Evolutionary conservation across 1,284 basidiomycete genomes (phyloP).

Genomic region (Cerrena zonata): DNA sequence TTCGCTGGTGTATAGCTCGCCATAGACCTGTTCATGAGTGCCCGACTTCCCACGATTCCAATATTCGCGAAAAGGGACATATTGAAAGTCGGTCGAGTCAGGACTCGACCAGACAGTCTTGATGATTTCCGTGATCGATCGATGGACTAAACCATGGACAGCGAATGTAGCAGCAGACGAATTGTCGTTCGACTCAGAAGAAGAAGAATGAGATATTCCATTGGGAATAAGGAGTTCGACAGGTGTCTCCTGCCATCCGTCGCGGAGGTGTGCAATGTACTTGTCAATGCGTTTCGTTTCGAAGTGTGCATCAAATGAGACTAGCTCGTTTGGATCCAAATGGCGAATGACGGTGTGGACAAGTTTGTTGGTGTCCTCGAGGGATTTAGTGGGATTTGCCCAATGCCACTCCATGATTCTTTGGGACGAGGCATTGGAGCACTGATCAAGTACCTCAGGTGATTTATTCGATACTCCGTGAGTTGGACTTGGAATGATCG

Average conservation of each 20-base stretch:
- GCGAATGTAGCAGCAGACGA: not conserved
- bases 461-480: not conserved
- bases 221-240: constrained; percentile 2
- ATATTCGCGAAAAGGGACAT: constrained; percentile 1
- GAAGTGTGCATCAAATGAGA: not conserved
- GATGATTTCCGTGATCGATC: constrained; percentile 1
- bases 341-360: constrained; percentile 23
- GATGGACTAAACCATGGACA: constrained; percentile 3
- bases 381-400: constrained; percentile 17
- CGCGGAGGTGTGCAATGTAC: not conserved
- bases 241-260: constrained; percentile 1
- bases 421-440: constrained; percentile 13
- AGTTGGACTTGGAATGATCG: not conserved
- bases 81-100: not conserved
- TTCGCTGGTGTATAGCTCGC: constrained; percentile 4
- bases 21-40: constrained; percentile 2
- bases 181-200: not conserved
- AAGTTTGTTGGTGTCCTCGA: constrained; percentile 20
- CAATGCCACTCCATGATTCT: constrained; percentile 23
- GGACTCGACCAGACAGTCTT: not conserved
- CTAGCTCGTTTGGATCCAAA: constrained; percentile 1
- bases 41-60: not conserved
- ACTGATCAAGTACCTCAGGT: not conserved
- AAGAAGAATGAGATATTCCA: not conserved
- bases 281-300: constrained; percentile 1